Evolutionary conservation across 1,284 basidiomycete species (phyloP).

Genomic region (Athelia psychrophila): DNA sequence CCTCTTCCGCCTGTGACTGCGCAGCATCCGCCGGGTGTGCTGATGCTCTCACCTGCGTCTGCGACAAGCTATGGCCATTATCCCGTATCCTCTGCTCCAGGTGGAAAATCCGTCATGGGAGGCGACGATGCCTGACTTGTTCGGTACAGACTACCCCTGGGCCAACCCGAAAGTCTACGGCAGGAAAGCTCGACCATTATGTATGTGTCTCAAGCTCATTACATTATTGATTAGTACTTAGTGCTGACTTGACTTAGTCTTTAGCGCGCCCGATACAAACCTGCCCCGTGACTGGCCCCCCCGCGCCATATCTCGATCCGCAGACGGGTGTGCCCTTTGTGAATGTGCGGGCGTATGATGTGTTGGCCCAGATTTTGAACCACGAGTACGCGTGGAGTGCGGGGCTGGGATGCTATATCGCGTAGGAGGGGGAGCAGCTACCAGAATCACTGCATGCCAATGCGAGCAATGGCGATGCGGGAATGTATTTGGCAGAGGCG

Average conservation of each 20-base stretch:
- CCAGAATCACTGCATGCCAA: no score
- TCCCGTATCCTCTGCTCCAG: no score
- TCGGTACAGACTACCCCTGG: conserved; percentile 72
- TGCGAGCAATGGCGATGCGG: no score
- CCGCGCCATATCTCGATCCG: conserved; percentile 58
- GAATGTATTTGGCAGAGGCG: no score
- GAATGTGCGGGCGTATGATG: no score
- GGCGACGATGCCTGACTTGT: conserved; percentile 71
- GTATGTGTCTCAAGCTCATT: conserved; percentile 35
- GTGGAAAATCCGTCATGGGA: conserved; percentile 65
- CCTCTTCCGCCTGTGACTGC: no score
- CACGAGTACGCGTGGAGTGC: conserved; percentile 67
- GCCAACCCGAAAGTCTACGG: conserved; percentile 61
- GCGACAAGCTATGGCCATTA: neutral
- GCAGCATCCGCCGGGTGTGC: neutral
- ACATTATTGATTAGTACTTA: neutral
- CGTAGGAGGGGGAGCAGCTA: no score
- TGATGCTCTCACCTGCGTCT: conserved; percentile 1
- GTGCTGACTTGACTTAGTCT: conserved; percentile 5
- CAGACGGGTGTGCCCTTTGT: no score
- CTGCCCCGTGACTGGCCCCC: conserved; percentile 75
- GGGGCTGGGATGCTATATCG: conserved; percentile 54
- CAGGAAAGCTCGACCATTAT: conserved; percentile 56
- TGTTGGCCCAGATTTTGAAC: no score
- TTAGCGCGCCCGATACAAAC: conserved; percentile 72